These are phyloP conservation scores for Platanthera guangdongensis DNA, from an alignment of 106 monocot species.

Conservation along the genomic window DNA sequence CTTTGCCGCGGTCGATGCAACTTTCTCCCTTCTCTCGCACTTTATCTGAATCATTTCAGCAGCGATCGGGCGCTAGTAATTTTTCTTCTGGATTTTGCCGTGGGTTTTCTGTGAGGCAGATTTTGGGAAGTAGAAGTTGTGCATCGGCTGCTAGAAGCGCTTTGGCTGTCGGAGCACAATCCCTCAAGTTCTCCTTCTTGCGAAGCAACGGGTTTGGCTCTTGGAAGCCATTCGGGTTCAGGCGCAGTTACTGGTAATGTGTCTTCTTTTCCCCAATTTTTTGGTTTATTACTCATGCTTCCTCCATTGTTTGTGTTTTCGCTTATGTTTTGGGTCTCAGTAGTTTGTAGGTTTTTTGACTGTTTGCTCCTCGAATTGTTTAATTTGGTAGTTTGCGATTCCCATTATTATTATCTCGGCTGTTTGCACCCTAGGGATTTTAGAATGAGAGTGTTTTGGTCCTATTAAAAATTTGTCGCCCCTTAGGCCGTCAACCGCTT, in stretches of 20 bases:
- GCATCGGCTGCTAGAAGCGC: not conserved
- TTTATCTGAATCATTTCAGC: not conserved
- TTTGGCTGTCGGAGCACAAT: conserved; percentile 2
- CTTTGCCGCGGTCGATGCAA: not conserved
- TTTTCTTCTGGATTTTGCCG: not conserved
- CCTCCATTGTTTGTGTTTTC: too few species aligned
- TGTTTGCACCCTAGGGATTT: too few species aligned
- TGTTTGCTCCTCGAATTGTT: too few species aligned
- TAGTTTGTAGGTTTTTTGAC: too few species aligned
- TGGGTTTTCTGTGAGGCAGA: not conserved
- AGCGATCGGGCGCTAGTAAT: not conserved
- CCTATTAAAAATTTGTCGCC: too few species aligned
- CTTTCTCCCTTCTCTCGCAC: not conserved
- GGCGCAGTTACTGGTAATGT: conserved; percentile 4
- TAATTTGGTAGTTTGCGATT: too few species aligned
- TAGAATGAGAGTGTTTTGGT: too few species aligned
- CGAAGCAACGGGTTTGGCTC: conserved; percentile 3
- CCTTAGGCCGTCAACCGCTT: too few species aligned
- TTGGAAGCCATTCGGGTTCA: not conserved
- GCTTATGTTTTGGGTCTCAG: too few species aligned
- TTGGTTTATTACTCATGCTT: too few species aligned
- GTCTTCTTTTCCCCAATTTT: not conserved
- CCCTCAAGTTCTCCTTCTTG: conserved; percentile 4
- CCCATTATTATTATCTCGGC: too few species aligned
- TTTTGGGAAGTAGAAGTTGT: conserved; percentile 1